Conservation (phyloP, 306 rosid species). For the Coriaria nepalensis region DNA sequence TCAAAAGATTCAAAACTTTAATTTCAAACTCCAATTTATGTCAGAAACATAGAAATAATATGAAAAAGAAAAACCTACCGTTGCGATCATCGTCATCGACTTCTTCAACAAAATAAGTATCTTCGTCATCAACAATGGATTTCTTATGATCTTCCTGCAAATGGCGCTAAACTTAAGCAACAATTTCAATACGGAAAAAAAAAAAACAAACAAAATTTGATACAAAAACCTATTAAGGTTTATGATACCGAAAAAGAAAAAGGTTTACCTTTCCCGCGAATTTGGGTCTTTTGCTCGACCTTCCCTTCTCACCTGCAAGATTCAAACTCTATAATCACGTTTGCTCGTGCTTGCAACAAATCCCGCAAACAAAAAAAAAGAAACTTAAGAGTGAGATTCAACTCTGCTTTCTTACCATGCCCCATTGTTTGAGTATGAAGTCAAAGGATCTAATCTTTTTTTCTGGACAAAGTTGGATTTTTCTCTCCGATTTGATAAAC, state of each 20-base stretch:
- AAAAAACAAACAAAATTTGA: not conserved
- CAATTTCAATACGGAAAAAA: not conserved
- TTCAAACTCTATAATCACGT: not conserved
- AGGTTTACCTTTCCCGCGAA: slow-evolving; percentile 27
- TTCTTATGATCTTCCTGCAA: slow-evolving; percentile 48
- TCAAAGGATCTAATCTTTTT: too few species aligned
- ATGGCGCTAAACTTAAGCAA: not conserved
- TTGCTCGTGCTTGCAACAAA: not conserved
- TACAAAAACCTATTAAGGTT: not conserved
- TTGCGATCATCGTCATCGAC: slow-evolving; percentile 42
- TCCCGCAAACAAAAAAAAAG: not conserved
- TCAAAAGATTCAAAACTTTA: slow-evolving; percentile 6
- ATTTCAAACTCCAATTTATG: not conserved
- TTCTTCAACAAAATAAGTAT: slow-evolving; percentile 46
- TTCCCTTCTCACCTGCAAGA: slow-evolving; percentile 48
- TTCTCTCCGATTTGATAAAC: too few species aligned
- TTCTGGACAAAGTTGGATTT: too few species aligned
- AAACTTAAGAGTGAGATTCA: not conserved
- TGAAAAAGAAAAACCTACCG: slow-evolving; percentile 24
- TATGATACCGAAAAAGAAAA: not conserved
- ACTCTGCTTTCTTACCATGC: not conserved
- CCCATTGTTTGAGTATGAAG: too few species aligned
- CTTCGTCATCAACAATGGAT: slow-evolving; percentile 32
- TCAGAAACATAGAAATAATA: not conserved
- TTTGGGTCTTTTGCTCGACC: slow-evolving; percentile 47